Conservation (phyloP, 306 rosid species). For the Quercus parvula region DNA sequence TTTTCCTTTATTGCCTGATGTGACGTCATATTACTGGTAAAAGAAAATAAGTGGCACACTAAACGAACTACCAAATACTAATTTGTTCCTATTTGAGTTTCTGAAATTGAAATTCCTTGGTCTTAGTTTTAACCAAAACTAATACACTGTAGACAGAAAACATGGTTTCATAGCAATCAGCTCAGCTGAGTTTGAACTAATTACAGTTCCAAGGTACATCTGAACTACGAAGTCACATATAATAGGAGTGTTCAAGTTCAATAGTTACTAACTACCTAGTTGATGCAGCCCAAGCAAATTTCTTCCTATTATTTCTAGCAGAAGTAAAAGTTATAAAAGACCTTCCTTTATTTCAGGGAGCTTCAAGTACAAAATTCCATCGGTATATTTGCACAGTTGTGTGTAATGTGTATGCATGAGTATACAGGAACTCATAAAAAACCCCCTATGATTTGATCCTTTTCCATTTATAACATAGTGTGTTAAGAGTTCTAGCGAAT, state of each 20-base stretch:
- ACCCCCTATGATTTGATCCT: not conserved
- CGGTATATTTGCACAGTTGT: not conserved
- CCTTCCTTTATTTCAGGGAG: not conserved
- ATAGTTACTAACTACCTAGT: not conserved
- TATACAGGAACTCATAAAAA: not conserved
- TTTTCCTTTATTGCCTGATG: not conserved
- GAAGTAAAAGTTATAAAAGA: not conserved
- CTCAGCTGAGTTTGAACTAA: not conserved
- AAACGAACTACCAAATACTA: not conserved
- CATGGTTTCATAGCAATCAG: not conserved
- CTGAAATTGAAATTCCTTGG: not conserved
- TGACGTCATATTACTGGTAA: not conserved
- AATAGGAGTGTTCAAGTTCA: not conserved
- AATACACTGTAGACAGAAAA: not conserved
- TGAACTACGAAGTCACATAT: not conserved
- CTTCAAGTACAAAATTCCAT: not conserved
- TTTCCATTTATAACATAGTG: too few relatives aligned
- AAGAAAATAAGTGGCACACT: not conserved
- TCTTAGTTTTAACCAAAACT: not conserved
- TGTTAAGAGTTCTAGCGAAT: not conserved
- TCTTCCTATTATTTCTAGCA: not conserved
- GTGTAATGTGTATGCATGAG: not conserved
- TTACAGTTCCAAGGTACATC: not conserved
- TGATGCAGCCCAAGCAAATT: not conserved
- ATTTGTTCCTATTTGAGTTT: not conserved